A percentile compares a stretch with the other conserved stretches of the same genome.
These are phyloP conservation scores for Arachis stenosperma DNA, from an alignment of 306 rosid genomes.

Conservation along the genomic window DNA sequence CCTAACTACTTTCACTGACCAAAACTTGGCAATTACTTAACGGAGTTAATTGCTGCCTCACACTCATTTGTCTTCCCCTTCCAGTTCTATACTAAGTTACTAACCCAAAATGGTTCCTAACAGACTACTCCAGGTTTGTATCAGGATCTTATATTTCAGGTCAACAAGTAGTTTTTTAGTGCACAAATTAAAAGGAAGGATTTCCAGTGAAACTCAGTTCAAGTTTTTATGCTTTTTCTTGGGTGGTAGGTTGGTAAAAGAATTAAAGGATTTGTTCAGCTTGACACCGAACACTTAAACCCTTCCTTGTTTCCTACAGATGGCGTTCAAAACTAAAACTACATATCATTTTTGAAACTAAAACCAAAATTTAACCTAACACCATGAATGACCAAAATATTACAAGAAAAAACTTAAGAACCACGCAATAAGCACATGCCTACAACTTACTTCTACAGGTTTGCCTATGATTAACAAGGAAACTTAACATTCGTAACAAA, in stretches of 20 bases:
- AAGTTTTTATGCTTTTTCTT: background rate
- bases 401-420: background rate
- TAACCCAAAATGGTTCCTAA: too few relatives aligned
- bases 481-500: background rate
- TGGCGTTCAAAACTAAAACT: background rate
- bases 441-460: background rate
- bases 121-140: too few relatives aligned
- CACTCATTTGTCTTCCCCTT: too few relatives aligned
- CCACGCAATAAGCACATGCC: background rate
- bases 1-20: too few relatives aligned
- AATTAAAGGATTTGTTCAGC: background rate
- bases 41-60: too few relatives aligned
- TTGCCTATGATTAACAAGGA: background rate
- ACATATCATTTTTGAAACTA: too few relatives aligned
- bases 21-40: too few relatives aligned
- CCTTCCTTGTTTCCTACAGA: slow-evolving; percentile 1
- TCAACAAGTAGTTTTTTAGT: too few relatives aligned
- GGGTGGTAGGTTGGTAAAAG: too few relatives aligned
- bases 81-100: too few relatives aligned
- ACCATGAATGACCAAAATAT: background rate
- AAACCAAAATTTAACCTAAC: background rate
- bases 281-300: slow-evolving; percentile 7
- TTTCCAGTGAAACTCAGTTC: background rate
- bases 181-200: background rate
- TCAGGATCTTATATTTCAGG: too few relatives aligned